These are phyloP conservation scores for Claviceps spartinae DNA, from an alignment of 2,329 filamentous ascomycete species.

Conservation along the genomic window DNA sequence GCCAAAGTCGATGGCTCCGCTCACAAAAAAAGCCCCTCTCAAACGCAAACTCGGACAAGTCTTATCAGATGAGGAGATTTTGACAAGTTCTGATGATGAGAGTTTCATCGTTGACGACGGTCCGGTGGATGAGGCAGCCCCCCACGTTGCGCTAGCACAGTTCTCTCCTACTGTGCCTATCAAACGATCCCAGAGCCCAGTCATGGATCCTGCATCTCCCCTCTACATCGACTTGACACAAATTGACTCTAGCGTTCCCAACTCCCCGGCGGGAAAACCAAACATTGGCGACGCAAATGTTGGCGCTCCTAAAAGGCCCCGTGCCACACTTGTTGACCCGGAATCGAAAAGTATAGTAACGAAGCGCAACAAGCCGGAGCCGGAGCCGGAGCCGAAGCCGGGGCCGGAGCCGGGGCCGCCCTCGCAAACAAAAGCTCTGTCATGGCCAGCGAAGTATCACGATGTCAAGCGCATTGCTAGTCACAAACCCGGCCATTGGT, in stretches of 20 bases:
- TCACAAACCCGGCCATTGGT: slow-evolving; percentile 12
- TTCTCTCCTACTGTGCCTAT: background rate
- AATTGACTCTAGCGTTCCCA: slow-evolving; percentile 5
- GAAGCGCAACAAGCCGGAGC: background rate
- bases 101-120: slow-evolving; percentile 33
- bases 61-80: slow-evolving; percentile 23
- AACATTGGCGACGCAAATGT: slow-evolving; percentile 9
- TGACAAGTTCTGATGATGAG: slow-evolving; percentile 37
- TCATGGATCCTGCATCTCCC: slow-evolving; percentile 9
- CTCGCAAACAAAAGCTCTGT: background rate
- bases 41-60: slow-evolving; percentile 17
- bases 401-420: background rate
- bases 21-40: slow-evolving; percentile 7
- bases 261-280: slow-evolving; percentile 6
- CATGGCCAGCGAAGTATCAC: slow-evolving; percentile 3
- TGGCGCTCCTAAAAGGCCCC: slow-evolving; percentile 11
- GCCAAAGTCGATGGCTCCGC: slow-evolving; percentile 17
- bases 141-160: background rate
- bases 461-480: slow-evolving; percentile 10
- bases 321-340: background rate
- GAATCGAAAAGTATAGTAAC: background rate
- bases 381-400: background rate
- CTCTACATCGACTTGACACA: slow-evolving; percentile 19
- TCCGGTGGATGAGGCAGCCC: background rate
- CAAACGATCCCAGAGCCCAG: background rate